Conservation (phyloP, 176 grass and related monocot genomes). For the Avena eriantha region DNA sequence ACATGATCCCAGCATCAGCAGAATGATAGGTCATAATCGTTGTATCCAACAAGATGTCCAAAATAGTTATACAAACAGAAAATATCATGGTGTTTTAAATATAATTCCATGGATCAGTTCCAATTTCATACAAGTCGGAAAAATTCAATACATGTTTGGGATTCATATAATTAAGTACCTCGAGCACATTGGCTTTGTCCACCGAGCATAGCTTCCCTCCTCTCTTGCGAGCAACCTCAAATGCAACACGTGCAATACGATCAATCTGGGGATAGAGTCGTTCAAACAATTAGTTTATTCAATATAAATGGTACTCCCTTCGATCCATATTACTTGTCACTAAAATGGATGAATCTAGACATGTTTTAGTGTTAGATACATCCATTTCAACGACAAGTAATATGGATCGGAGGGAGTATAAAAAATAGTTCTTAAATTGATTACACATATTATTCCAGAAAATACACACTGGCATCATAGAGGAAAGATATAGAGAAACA, state of each 20-base stretch:
- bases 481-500: background rate
- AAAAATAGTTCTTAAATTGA: conserved; percentile 4
- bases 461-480: background rate
- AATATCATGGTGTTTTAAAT: background rate
- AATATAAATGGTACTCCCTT: conserved; percentile 30
- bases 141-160: conserved; percentile 2
- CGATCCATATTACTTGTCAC: too few relatives aligned
- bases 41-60: conserved; percentile 4
- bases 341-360: too few relatives aligned
- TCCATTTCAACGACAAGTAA: too few relatives aligned
- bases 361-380: too few relatives aligned
- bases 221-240: conserved; percentile 91
- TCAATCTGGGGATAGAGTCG: conserved; percentile 58
- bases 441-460: background rate
- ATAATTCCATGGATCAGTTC: background rate
- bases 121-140: background rate
- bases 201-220: conserved; percentile 79
- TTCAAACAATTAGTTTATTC: background rate
- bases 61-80: background rate
- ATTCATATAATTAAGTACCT: conserved; percentile 55
- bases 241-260: conserved; percentile 78
- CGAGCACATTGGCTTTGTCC: conserved; percentile 96
- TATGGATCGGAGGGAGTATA: too few relatives aligned
- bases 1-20: background rate
- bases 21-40: background rate